These are phyloP conservation scores for Helotiales sp. DNA, from an alignment of 2,329 filamentous ascomycete genomes.

Conservation along the genomic window DNA sequence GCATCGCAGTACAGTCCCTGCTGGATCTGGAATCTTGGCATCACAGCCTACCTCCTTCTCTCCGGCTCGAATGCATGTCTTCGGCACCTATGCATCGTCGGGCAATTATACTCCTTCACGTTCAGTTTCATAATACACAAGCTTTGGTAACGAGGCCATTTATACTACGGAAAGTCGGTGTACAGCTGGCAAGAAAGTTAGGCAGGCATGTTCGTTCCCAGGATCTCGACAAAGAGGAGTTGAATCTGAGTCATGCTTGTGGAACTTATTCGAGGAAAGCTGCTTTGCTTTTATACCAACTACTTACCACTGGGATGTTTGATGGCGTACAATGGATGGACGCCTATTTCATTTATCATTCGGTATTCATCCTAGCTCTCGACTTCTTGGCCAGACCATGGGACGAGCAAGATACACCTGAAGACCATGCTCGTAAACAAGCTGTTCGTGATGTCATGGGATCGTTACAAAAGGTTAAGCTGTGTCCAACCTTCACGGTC, in stretches of 20 bases:
- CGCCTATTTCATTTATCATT: slow-evolving; percentile 34
- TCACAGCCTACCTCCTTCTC: slow-evolving; percentile 25
- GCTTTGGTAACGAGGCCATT: slow-evolving; percentile 32
- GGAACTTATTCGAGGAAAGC: slow-evolving; percentile 27
- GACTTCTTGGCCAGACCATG: slow-evolving; percentile 33
- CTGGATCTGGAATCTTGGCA: slow-evolving; percentile 30
- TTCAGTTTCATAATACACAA: slow-evolving; percentile 32
- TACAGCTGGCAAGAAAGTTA: slow-evolving; percentile 29
- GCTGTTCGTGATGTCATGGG: slow-evolving; percentile 31
- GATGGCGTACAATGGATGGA: slow-evolving; percentile 33
- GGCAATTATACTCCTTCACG: slow-evolving; percentile 31
- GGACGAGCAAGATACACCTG: slow-evolving; percentile 29
- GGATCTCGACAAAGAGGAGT: slow-evolving; percentile 29
- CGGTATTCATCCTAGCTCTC: slow-evolving; percentile 31
- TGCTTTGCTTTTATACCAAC: slow-evolving; percentile 25
- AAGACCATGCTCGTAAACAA: slow-evolving; percentile 28
- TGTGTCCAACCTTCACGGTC: slow-evolving; percentile 32
- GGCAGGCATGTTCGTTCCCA: slow-evolving; percentile 29
- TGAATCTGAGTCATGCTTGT: slow-evolving; percentile 28
- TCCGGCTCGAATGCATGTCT: slow-evolving; percentile 25
- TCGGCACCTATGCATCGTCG: slow-evolving; percentile 25
- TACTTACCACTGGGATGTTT: slow-evolving; percentile 26
- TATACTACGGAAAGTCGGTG: slow-evolving; percentile 31
- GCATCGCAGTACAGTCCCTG: slow-evolving; percentile 26
- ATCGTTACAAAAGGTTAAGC: slow-evolving; percentile 26